Evolutionary conservation across 2,329 filamentous ascomycete genomes (phyloP).

Genomic region (Talaromyces albobiverticillius): DNA sequence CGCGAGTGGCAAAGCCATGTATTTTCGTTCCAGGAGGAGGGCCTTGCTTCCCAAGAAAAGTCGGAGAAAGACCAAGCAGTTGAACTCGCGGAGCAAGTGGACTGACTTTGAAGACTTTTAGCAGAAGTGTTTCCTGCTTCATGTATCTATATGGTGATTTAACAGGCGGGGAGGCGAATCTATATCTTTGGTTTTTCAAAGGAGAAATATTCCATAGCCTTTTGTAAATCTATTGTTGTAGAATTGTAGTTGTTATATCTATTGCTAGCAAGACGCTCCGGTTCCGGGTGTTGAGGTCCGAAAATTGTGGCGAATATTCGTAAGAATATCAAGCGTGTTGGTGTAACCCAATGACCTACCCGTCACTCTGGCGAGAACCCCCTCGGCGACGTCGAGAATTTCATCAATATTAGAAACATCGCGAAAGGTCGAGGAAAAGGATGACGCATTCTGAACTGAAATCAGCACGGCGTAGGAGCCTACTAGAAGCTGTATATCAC

Average conservation of each 20-base stretch:
- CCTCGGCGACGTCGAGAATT: not conserved
- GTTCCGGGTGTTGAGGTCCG: not conserved
- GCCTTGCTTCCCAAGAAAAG: not conserved
- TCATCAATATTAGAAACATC: not conserved
- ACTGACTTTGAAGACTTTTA: too few species aligned
- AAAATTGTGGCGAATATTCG: constrained; percentile 1
- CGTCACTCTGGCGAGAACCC: not conserved
- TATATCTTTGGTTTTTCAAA: too few species aligned
- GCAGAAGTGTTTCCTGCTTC: too few species aligned
- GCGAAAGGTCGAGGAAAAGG: not conserved
- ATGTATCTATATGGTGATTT: too few species aligned
- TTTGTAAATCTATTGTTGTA: too few species aligned
- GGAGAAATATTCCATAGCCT: too few species aligned
- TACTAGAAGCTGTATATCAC: constrained; percentile 1
- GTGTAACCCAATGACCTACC: not conserved
- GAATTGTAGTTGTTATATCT: not conserved
- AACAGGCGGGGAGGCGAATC: too few species aligned
- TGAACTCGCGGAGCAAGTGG: too few species aligned
- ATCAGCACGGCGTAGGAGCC: not conserved
- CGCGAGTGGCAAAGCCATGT: constrained; percentile 25
- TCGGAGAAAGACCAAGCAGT: not conserved
- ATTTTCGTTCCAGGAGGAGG: not conserved
- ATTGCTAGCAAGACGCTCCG: not conserved
- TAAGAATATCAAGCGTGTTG: not conserved
- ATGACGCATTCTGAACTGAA: not conserved